These are phyloP conservation scores for Euphorbia corollata DNA, from an alignment of 441 rosid species.

Conservation along the genomic window DNA sequence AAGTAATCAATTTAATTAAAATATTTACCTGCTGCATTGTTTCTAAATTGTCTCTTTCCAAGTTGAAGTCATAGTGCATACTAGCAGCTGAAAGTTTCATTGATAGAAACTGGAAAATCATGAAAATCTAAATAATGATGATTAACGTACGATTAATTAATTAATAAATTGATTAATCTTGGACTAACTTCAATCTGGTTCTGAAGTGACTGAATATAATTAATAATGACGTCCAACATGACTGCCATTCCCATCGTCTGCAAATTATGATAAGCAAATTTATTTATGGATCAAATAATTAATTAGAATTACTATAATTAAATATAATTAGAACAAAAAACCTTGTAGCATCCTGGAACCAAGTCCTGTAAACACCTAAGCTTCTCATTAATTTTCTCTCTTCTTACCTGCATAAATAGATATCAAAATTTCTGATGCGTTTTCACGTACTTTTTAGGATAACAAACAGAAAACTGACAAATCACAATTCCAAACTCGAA, in stretches of 20 bases:
- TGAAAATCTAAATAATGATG: no score
- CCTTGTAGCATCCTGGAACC: constrained; percentile 80
- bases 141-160: not conserved
- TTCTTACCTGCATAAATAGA: constrained; percentile 55
- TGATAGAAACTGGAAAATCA: constrained; percentile 42
- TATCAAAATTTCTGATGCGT: no score
- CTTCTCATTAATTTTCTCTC: constrained; percentile 70
- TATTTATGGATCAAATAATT: not conserved
- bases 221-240: constrained; percentile 58
- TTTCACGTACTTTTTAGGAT: no score
- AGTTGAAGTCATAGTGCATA: constrained; percentile 35
- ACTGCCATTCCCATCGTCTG: constrained; percentile 80
- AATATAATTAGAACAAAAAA: not conserved
- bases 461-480: no score
- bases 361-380: constrained; percentile 50
- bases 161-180: not conserved
- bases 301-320: no score
- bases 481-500: no score
- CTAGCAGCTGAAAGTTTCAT: constrained; percentile 66
- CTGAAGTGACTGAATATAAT: constrained; percentile 58
- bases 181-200: constrained; percentile 61
- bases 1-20: no score
- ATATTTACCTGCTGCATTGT: constrained; percentile 26
- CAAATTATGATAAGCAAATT: not conserved
- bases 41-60: constrained; percentile 30